Percentiles rank a stretch among this genome's conserved stretches.
These are phyloP conservation scores for Tephrocybe sp. DNA, from an alignment of 768 basidiomycete species.

Conservation along the genomic window DNA sequence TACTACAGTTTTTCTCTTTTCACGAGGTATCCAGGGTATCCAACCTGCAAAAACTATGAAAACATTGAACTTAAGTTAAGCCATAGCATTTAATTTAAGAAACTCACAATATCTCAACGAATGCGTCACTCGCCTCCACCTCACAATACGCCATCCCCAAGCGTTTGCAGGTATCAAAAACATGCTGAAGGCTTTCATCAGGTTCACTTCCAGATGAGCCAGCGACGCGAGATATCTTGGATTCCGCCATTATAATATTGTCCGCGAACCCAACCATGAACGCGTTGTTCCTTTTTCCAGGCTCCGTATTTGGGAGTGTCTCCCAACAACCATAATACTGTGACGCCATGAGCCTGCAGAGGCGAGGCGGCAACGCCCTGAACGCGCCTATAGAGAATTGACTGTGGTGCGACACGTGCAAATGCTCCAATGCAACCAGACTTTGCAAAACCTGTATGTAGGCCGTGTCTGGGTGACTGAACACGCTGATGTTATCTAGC, in stretches of 20 bases:
- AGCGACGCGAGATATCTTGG: conserved; percentile 1
- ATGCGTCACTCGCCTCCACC: conserved; percentile 1
- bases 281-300: background rate
- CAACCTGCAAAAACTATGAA: too few relatives aligned
- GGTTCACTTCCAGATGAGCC: background rate
- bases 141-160: conserved; percentile 4
- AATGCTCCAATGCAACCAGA: conserved; percentile 19
- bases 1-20: too few relatives aligned
- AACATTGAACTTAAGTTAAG: too few relatives aligned
- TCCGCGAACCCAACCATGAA: conserved; percentile 1
- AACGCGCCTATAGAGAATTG: conserved; percentile 21
- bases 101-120: conserved; percentile 13
- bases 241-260: background rate
- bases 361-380: conserved; percentile 17
- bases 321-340: conserved; percentile 22
- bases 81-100: too few relatives aligned
- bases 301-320: background rate
- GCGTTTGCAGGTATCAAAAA: conserved; percentile 3
- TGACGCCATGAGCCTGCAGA: conserved; percentile 18
- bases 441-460: conserved; percentile 21
- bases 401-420: conserved; percentile 26
- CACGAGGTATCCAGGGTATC: too few relatives aligned
- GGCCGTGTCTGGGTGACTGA: conserved; percentile 20
- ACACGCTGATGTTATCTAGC: conserved; percentile 26
- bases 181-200: background rate